Evolutionary conservation across 83 land plant species (phyloP).

Genomic region (Picea mariana): DNA sequence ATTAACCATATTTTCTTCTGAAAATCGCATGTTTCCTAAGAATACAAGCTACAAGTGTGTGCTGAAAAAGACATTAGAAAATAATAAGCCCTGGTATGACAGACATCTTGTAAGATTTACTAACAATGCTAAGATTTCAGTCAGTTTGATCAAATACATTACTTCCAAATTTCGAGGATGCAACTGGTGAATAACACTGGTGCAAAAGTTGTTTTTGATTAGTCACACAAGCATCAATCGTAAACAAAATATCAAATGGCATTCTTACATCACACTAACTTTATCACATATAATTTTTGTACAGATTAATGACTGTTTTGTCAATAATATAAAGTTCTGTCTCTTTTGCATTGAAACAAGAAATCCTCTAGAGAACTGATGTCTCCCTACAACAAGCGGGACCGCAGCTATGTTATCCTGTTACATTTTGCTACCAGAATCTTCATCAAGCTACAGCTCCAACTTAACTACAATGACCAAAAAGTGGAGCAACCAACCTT

Average conservation of each 20-base stretch:
- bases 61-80: background rate
- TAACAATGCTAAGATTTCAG: background rate
- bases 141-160: background rate
- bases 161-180: background rate
- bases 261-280: background rate
- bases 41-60: background rate
- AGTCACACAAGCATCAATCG: background rate
- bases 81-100: background rate
- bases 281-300: background rate
- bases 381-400: background rate
- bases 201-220: background rate
- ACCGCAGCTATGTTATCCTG: background rate
- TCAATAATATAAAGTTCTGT: background rate
- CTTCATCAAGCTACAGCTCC: conserved; percentile 5
- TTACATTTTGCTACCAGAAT: background rate
- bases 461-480: background rate
- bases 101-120: background rate
- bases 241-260: conserved; percentile 1
- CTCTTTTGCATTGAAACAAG: background rate
- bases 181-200: background rate
- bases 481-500: background rate
- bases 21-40: background rate
- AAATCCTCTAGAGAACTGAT: background rate
- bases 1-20: background rate
- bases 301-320: background rate